phyloP scores from a whole-genome alignment of 495 filamentous ascomycete species.

The Trichoderma virens region DNA sequence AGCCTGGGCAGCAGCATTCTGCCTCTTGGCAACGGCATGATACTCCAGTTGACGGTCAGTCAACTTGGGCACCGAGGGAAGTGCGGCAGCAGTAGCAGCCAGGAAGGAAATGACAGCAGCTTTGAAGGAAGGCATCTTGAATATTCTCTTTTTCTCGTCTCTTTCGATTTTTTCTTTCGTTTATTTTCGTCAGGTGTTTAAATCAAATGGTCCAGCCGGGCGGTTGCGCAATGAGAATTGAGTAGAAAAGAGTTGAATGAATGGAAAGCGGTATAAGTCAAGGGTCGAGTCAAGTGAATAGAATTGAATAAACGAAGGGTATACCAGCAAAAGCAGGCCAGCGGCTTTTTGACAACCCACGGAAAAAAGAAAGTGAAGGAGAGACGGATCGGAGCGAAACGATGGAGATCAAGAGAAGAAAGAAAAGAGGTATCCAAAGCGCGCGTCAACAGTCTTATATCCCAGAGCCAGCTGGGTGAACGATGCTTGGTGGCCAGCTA shows the following conservation, averaged over 20 bases:
- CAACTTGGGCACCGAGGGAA: constrained; percentile 39
- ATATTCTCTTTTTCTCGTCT: constrained; percentile 21
- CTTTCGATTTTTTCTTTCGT: constrained; percentile 19
- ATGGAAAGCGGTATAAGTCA: constrained; percentile 20
- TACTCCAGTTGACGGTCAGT: constrained; percentile 32
- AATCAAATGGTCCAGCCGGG: constrained; percentile 37
- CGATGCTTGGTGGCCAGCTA: not conserved
- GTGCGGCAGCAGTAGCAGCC: constrained; percentile 34
- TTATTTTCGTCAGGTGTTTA: constrained; percentile 11
- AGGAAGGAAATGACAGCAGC: constrained; percentile 31
- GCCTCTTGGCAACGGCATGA: constrained; percentile 39
- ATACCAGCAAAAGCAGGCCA: constrained; percentile 47
- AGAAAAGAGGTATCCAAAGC: not conserved
- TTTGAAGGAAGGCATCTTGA: constrained; percentile 40
- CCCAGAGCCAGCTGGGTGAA: not conserved
- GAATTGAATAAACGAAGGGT: constrained; percentile 25
- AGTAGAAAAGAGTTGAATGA: constrained; percentile 36
- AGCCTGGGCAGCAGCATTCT: constrained; percentile 44
- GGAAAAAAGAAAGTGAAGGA: constrained; percentile 9
- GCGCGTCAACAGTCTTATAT: not conserved
- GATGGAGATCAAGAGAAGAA: not conserved
- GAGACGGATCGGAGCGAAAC: constrained; percentile 10
- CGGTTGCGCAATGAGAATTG: constrained; percentile 32
- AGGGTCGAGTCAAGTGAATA: constrained; percentile 3
- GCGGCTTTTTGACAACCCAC: constrained; percentile 33